phyloP scores from a whole-genome alignment of 352 stramenopile genomes.

The Phytophthora hibernalis region DNA sequence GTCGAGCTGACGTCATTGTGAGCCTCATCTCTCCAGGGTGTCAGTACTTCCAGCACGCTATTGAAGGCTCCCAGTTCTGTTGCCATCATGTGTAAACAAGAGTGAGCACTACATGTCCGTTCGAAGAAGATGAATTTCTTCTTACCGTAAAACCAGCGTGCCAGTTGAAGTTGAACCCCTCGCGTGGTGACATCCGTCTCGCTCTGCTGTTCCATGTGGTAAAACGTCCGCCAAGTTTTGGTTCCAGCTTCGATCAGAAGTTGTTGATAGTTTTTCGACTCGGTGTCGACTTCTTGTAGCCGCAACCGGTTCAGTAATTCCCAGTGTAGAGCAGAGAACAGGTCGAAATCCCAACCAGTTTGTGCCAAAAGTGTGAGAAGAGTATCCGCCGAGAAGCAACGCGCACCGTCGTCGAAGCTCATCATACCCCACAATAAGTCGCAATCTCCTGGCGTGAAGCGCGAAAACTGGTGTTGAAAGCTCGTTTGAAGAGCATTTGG shows the following conservation, averaged over 20 bases:
- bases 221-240: constrained; percentile 58
- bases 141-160: constrained; percentile 81
- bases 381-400: constrained; percentile 51
- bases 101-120: neutral
- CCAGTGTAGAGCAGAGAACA: constrained; percentile 77
- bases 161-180: constrained; percentile 50
- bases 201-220: constrained; percentile 56
- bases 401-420: constrained; percentile 57
- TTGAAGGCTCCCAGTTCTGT: constrained; percentile 48
- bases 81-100: neutral
- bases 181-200: constrained; percentile 24
- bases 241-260: constrained; percentile 44
- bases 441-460: constrained; percentile 76
- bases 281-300: constrained; percentile 1
- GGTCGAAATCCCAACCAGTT: constrained; percentile 77
- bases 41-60: constrained; percentile 38
- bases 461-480: constrained; percentile 52
- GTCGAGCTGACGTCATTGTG: constrained; percentile 7
- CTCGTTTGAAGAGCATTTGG: constrained; percentile 14
- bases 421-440: constrained; percentile 83
- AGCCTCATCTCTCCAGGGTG: constrained; percentile 19
- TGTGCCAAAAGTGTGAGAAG: constrained; percentile 64
- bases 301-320: constrained; percentile 49
- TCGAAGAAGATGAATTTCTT: neutral
- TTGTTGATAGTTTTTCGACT: constrained; percentile 15